Base-by-base conservation (phyloP, 2,329 filamentous ascomycete species). In the Gaeumannomyces tritici region DNA sequence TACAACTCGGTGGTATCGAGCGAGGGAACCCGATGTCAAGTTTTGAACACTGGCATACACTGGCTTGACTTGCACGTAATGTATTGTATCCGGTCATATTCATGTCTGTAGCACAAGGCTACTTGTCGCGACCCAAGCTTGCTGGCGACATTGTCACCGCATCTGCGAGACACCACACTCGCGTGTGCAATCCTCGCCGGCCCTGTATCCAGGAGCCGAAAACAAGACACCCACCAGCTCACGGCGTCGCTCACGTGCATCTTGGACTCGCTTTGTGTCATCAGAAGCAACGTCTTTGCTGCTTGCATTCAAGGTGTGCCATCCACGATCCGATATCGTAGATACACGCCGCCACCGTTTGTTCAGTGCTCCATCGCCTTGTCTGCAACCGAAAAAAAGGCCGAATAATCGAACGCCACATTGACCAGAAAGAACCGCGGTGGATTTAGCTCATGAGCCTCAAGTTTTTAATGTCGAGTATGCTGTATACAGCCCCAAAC, bases 401-500 rank as follows among this genome's bases (percentile, higher is more conserved):
- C 60, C 54, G n/a, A 62, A 58, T 57, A 58, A 57, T 51, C 24
- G 28, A 51, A 31, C 35, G 35, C 59, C 31, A 62, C 31, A 57
- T 56, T 57, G 60, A 62, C 60, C 54, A 56, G 54, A 63, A 59
- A 47, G 57, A 61, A 62, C 64, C 62, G 62, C 61, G 62, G 60
- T 66, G 62, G 62, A 62, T 64, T 64, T 61, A 64, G 64, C 64
- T 66, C 59, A 66, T 64, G 64, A 64, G 62, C 60, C 61, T 66
- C 65, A 64, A 63, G 64, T 66, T 69, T 61, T 66, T 65, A 64
- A 64, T 65, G 66, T 63, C 63, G 66, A 64, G 65, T 65, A 68
- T 73, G 71, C 69, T 73, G 69, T 69, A 62, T 71, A 71, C 71
- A 72, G 69, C 71, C 69, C 42, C 70, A 67, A 72, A 65, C 71